Evolutionary conservation across 2,329 filamentous ascomycete genomes (phyloP), one percentile per base, ranked within the genome.

Genomic region (Pseudopyrenochaeta lycopersici): DNA sequence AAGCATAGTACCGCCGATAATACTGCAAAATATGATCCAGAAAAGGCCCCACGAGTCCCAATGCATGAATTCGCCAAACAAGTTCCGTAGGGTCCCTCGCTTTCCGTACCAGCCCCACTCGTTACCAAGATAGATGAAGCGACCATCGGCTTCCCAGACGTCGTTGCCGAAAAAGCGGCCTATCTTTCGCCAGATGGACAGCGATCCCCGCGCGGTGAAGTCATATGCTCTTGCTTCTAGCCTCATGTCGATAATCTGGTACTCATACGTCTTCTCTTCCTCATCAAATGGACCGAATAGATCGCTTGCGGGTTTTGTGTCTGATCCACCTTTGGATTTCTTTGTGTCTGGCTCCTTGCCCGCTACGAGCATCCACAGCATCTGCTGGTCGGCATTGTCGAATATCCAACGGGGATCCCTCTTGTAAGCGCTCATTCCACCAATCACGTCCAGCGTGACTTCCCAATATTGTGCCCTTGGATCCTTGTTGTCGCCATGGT

Each of bases 61-160:
- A 46, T 72, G 54, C 7, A 70, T 49, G 17, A 75, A 55, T 4
- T 60, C 43, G 31, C 67, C 67, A 11, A 72, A 52, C 17, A 54
- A 44, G 21, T 71, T 58, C 39, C 66, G 61, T 18, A 75, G 44
- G 0, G 70, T 68, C 15, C 70, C 71, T 15, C 66, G 60, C 50
- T 73, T 72, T 31, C 69, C 72, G 20, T 70, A 72, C 0, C 27
- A 9, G n/a, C 56, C 68, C 72, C 72, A 75, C 27, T 75, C 69
- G 7, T 63, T 51, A 11, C 52, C 36, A 4, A 63, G 58, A 40
- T 66, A 74, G 5, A 75, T 47, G 4, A 73, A 52, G 38, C 56
- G 56, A 23, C 64, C 67, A 7, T 73, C 56, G 12, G 27, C 29
- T 32, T 58, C 51, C 54, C 61, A 63, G 10, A 73, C 52, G 7